Conservation (phyloP, 208 protist species). For the Leishmania turanica region DNA sequence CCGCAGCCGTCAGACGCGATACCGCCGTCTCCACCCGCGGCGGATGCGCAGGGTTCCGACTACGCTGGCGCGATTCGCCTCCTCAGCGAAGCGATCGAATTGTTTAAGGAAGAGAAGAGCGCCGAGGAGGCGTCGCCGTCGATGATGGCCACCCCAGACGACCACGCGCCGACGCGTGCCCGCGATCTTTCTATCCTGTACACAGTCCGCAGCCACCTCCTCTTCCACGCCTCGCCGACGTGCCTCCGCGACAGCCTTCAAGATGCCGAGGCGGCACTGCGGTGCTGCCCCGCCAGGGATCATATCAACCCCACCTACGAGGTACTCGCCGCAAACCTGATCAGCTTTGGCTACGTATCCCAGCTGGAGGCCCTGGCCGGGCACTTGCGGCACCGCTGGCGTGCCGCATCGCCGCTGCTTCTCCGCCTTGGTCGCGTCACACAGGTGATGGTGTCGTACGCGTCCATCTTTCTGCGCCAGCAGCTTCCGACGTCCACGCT, state of each 20-base stretch:
- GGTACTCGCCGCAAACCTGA: conserved; percentile 24
- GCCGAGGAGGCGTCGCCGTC: background rate
- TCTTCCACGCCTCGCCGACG: conserved; percentile 25
- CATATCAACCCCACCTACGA: conserved; percentile 33
- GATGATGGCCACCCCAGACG: background rate
- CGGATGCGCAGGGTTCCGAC: background rate
- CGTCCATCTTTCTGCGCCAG: conserved; percentile 23
- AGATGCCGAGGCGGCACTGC: conserved; percentile 24
- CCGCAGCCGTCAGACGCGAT: conserved; percentile 7
- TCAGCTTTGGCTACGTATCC: conserved; percentile 30
- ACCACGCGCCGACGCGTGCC: conserved; percentile 1
- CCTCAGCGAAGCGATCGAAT: conserved; percentile 16
- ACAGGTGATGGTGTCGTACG: conserved; percentile 41
- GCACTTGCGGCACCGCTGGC: conserved; percentile 26
- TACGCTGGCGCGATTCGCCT: conserved; percentile 15
- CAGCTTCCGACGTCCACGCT: conserved; percentile 9
- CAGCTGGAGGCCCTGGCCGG: conserved; percentile 23
- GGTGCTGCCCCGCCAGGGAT: conserved; percentile 19
- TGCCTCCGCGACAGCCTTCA: conserved; percentile 27
- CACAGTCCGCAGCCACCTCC: conserved; percentile 32
- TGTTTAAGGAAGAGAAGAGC: background rate
- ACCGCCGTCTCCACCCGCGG: background rate
- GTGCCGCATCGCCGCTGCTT: conserved; percentile 22
- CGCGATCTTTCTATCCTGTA: conserved; percentile 35
- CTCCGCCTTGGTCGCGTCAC: conserved; percentile 23